Conservation (phyloP, 1,139 yeast genomes). For the Taiozyma sp. region DNA sequence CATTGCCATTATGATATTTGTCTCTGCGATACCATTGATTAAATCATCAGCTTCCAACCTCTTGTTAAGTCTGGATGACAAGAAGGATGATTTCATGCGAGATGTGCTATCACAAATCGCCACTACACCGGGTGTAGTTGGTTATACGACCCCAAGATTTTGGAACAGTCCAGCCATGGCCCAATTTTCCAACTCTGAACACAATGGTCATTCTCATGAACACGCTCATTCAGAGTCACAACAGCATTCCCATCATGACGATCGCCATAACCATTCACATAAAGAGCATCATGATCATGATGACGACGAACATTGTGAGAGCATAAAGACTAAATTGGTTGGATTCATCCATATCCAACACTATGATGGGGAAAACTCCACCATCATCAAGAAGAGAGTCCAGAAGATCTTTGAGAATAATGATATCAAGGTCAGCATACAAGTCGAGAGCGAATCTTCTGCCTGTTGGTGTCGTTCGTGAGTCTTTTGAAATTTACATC, state of each 20-base stretch:
- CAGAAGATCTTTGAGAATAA: conserved; percentile 38
- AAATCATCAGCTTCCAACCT: conserved; percentile 76
- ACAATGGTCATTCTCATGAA: conserved; percentile 24
- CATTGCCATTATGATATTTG: conserved; percentile 75
- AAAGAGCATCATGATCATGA: conserved; percentile 4
- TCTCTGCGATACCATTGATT: conserved; percentile 80
- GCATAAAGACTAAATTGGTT: conserved; percentile 26
- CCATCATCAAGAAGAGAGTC: conserved; percentile 58
- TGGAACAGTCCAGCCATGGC: conserved; percentile 41
- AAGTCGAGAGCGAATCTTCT: conserved; percentile 55
- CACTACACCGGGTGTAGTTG: conserved; percentile 71
- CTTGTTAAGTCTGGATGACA: conserved; percentile 53
- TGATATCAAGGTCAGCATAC: conserved; percentile 51
- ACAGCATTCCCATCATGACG: conserved; percentile 9
- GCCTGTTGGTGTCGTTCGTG: conserved; percentile 49
- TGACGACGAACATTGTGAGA: conserved; percentile 4
- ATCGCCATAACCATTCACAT: conserved; percentile 10
- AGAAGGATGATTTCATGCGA: conserved; percentile 58
- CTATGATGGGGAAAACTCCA: conserved; percentile 61
- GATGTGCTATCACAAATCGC: conserved; percentile 63
- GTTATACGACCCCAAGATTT: conserved; percentile 85
- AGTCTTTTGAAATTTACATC: not conserved
- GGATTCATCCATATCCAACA: conserved; percentile 72
- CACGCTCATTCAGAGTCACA: conserved; percentile 17
- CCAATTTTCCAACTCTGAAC: conserved; percentile 20